Evolutionary conservation across 139 green algal genomes (phyloP).

Genomic region (Tetratostichococcus sp.): DNA sequence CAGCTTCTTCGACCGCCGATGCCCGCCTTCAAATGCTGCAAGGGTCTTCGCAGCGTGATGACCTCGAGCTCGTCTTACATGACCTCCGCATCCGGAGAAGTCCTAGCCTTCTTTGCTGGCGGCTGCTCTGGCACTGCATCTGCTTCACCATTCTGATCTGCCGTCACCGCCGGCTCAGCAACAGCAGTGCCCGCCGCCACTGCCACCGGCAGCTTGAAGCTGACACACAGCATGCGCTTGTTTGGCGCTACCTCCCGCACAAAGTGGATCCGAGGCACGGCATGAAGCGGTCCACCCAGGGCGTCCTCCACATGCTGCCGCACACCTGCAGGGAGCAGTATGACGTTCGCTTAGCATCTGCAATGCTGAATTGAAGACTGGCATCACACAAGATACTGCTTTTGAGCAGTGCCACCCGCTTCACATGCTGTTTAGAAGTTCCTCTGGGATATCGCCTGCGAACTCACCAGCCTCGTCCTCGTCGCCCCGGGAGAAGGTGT

Average conservation of each 20-base stretch:
- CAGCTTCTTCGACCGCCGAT: no score
- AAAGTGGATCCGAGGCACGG: constrained; percentile 37
- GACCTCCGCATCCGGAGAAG: neutral
- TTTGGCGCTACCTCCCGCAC: constrained; percentile 89
- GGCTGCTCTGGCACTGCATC: neutral
- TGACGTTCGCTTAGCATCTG: no score
- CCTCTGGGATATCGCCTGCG: no score
- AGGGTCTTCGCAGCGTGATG: no score
- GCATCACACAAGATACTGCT: neutral
- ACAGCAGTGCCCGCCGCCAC: constrained; percentile 39
- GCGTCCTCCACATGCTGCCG: constrained; percentile 44
- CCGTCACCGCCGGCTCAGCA: neutral
- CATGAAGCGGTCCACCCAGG: constrained; percentile 59
- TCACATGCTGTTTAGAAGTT: no score
- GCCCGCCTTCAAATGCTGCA: no score
- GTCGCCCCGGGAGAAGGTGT: constrained; percentile 76
- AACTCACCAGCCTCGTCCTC: constrained; percentile 68
- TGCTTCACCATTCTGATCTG: neutral
- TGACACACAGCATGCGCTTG: constrained; percentile 90
- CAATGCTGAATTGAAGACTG: neutral
- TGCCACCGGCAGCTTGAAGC: constrained; percentile 69
- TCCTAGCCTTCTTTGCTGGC: neutral
- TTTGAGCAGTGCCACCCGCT: no score
- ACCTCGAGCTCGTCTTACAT: no score
- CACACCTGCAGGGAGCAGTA: constrained; percentile 38